Conservation (phyloP, 768 basidiomycete species). For the Suillus ampliporus region DNA sequence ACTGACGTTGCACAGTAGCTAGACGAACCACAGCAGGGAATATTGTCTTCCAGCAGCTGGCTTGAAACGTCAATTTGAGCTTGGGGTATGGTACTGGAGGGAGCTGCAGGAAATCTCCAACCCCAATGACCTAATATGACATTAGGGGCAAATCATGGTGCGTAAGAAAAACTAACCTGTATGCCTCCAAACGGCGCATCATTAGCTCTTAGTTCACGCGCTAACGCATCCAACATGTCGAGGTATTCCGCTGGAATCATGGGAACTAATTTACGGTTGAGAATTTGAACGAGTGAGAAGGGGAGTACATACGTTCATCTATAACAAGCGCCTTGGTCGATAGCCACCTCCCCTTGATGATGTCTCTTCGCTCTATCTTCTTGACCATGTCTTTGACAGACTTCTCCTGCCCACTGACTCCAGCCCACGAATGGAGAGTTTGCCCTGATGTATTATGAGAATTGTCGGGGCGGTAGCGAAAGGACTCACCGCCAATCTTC, state of each 20-base stretch:
- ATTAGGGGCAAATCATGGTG: conserved; percentile 3
- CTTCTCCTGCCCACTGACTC: conserved; percentile 49
- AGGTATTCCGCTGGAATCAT: conserved; percentile 72
- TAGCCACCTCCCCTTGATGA: no score
- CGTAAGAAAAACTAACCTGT: conserved; percentile 45
- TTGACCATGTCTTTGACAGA: conserved; percentile 43
- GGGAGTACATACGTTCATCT: conserved; percentile 57
- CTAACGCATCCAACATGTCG: conserved; percentile 62
- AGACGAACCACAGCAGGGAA: conserved; percentile 66
- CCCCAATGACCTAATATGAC: conserved; percentile 49
- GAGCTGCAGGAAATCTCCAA: conserved; percentile 66
- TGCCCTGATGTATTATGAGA: conserved; percentile 42
- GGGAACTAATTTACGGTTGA: conserved; percentile 49
- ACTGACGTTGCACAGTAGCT: conserved; percentile 78
- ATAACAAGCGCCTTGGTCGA: conserved; percentile 59
- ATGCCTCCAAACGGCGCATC: conserved; percentile 68
- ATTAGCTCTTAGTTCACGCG: conserved; percentile 55
- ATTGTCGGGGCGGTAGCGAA: neutral
- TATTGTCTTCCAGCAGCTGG: conserved; percentile 48
- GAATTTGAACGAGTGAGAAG: neutral
- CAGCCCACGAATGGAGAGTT: conserved; percentile 67
- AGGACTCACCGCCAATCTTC: conserved; percentile 49
- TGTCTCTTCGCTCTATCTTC: conserved; percentile 52
- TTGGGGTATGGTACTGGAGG: conserved; percentile 54
- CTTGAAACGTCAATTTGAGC: conserved; percentile 71